Conservation (phyloP, 1,284 basidiomycete species). For the Ustilago hordei region DNA sequence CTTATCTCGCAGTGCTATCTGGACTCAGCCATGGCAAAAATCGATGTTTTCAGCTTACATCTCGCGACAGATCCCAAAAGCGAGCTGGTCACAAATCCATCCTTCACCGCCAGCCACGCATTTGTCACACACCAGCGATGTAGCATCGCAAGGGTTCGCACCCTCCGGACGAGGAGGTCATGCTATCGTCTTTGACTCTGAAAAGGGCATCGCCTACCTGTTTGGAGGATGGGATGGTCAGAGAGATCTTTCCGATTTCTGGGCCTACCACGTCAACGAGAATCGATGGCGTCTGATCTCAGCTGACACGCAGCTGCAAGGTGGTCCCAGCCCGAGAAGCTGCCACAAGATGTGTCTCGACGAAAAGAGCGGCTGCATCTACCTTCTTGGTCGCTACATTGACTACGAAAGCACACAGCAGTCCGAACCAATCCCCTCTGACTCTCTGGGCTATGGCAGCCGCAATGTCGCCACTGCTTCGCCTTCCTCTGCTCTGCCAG, state of each 20-base stretch:
- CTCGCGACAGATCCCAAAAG: slow-evolving; percentile 46
- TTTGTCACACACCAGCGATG: background rate
- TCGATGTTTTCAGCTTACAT: slow-evolving; percentile 61
- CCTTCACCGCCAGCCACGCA: slow-evolving; percentile 23
- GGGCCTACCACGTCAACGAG: slow-evolving; percentile 78
- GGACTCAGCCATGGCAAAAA: slow-evolving; percentile 46
- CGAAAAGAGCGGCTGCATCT: slow-evolving; percentile 78
- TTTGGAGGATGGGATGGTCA: slow-evolving; percentile 84
- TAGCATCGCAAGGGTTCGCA: background rate
- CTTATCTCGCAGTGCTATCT: slow-evolving; percentile 34
- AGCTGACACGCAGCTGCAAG: slow-evolving; percentile 74
- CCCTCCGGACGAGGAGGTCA: slow-evolving; percentile 77
- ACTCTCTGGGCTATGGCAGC: slow-evolving; percentile 22
- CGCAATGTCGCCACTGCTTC: slow-evolving; percentile 14
- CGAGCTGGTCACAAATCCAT: slow-evolving; percentile 53
- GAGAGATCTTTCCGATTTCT: slow-evolving; percentile 79
- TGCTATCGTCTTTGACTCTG: slow-evolving; percentile 82
- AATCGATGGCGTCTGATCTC: slow-evolving; percentile 78
- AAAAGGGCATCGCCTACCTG: slow-evolving; percentile 77
- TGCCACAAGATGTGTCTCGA: slow-evolving; percentile 88
- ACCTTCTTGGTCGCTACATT: slow-evolving; percentile 72
- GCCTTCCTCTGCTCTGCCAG: slow-evolving; percentile 17
- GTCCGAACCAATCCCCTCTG: slow-evolving; percentile 23
- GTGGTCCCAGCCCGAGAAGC: slow-evolving; percentile 78
- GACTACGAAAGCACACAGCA: slow-evolving; percentile 46